Conservation (phyloP, 2,329 filamentous ascomycete genomes). For the Graphilbum fragrans region DNA sequence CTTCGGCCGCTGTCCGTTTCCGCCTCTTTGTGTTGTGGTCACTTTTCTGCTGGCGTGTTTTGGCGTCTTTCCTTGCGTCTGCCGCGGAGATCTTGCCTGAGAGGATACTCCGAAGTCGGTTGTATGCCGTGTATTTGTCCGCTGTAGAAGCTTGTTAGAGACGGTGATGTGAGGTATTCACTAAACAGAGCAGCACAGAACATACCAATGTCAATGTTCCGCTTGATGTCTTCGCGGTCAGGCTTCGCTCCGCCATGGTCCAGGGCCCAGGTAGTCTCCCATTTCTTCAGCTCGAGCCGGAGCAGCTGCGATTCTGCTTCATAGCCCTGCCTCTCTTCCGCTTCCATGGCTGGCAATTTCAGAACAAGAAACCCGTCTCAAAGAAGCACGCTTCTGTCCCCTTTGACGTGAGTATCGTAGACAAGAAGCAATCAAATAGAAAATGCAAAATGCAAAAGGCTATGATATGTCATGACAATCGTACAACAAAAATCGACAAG, state of each 20-base stretch:
- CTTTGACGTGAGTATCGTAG: too few species aligned
- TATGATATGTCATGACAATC: too few species aligned
- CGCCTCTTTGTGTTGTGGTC: constrained; percentile 15
- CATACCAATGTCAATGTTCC: constrained; percentile 57
- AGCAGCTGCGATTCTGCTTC: constrained; percentile 40
- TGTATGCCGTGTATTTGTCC: constrained; percentile 67
- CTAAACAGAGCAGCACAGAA: not conserved
- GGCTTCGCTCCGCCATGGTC: constrained; percentile 57
- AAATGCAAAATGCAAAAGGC: too few species aligned
- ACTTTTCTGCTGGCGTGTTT: constrained; percentile 15
- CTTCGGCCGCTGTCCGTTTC: constrained; percentile 17
- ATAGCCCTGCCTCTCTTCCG: constrained; percentile 27
- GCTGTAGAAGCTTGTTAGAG: constrained; percentile 28
- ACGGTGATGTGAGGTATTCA: not conserved
- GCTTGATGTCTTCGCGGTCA: constrained; percentile 63
- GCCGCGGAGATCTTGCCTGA: constrained; percentile 36
- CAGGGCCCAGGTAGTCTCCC: constrained; percentile 57
- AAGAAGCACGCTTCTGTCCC: too few species aligned
- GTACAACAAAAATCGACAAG: too few species aligned
- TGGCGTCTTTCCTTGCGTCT: not conserved
- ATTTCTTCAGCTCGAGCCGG: constrained; percentile 60
- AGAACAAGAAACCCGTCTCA: too few species aligned
- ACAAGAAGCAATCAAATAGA: too few species aligned
- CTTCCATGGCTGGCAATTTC: constrained; percentile 35
- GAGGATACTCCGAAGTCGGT: constrained; percentile 48